Percentiles rank a stretch among this genome's conserved stretches.
Conservation (phyloP, 83 land plant species). For the Thuja plicata region DNA sequence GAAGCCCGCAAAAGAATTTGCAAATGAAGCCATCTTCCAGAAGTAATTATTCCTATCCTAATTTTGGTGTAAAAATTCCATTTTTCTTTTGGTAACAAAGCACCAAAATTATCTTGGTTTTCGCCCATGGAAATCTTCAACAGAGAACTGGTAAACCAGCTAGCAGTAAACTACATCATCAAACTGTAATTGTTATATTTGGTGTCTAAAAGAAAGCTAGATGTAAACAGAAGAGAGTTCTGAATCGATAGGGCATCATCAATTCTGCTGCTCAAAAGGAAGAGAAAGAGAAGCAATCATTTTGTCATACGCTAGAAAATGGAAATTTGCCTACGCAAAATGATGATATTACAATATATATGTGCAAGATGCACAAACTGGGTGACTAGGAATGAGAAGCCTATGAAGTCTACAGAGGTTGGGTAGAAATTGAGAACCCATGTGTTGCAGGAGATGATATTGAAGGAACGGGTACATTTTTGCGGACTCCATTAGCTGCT, state of each 20-base stretch:
- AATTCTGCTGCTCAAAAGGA: background rate
- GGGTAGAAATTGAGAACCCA: background rate
- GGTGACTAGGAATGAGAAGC: background rate
- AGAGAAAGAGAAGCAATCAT: background rate
- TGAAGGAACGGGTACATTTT: conserved; percentile 10
- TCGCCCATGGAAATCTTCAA: background rate
- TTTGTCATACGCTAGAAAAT: background rate
- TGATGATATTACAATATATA: background rate
- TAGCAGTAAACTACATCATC: background rate
- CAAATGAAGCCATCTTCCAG: background rate
- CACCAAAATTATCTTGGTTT: background rate
- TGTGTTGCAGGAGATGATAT: background rate
- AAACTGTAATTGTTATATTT: background rate
- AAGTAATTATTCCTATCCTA: background rate
- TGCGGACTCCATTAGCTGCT: conserved; percentile 18
- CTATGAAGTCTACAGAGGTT: conserved; percentile 17
- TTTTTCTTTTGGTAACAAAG: background rate
- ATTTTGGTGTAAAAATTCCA: background rate
- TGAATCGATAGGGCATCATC: background rate
- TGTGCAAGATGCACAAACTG: background rate
- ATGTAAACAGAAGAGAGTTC: background rate
- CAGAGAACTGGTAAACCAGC: background rate
- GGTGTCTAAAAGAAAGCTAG: background rate
- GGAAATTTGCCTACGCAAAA: background rate
- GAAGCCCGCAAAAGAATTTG: background rate